phyloP scores from a whole-genome alignment of 2,329 filamentous ascomycete genomes.

The Aspergillus quadricinctus region DNA sequence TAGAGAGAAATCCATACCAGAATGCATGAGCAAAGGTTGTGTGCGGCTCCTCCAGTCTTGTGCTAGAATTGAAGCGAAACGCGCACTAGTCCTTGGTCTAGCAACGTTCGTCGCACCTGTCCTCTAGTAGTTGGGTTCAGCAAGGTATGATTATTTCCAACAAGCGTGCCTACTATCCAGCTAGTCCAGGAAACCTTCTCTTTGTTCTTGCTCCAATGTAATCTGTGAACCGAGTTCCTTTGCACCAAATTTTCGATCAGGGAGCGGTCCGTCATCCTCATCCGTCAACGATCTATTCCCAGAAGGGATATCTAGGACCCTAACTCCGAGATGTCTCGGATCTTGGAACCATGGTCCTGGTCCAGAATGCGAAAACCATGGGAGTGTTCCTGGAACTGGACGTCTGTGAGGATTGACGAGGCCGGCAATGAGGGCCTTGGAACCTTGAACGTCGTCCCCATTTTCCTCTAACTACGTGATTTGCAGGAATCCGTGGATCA shows the following conservation, averaged over 20 bases:
- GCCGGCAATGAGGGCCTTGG: too few species aligned
- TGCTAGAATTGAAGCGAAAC: neutral
- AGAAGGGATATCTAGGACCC: neutral
- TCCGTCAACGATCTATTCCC: neutral
- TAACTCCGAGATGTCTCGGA: neutral
- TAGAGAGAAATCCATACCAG: neutral
- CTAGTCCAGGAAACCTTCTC: neutral
- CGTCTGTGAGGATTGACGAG: neutral
- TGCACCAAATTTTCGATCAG: neutral
- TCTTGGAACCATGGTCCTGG: neutral
- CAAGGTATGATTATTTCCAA: neutral
- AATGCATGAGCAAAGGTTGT: neutral
- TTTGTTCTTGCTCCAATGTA: neutral
- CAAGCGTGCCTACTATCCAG: too few species aligned
- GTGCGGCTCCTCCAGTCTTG: neutral
- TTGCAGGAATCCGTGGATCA: neutral
- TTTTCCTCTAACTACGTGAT: neutral
- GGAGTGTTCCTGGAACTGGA: neutral
- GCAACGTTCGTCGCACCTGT: neutral
- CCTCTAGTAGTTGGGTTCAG: neutral
- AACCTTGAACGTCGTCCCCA: neutral
- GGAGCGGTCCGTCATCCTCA: neutral
- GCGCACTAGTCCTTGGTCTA: neutral
- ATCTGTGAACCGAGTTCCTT: neutral
- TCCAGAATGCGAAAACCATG: neutral